Evolutionary conservation across 169 alveolate genomes (phyloP).

Genomic region (Toxoplasma gondii): DNA sequence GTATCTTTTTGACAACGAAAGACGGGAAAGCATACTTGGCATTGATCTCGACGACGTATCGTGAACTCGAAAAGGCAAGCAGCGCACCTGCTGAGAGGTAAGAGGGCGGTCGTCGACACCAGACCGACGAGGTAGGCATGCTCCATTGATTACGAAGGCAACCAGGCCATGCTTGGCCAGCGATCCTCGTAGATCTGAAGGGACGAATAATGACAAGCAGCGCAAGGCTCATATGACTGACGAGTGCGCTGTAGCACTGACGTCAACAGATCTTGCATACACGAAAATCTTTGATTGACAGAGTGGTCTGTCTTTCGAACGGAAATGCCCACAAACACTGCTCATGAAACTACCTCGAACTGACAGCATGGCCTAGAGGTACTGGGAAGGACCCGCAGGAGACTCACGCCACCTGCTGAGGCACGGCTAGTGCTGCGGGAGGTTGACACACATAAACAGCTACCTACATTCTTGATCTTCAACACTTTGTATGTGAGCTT

Average conservation of each 20-base stretch:
- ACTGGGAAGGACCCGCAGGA: no score
- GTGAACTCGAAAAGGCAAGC: not conserved
- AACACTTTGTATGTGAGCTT: conserved; percentile 53
- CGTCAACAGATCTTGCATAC: not conserved
- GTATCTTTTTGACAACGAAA: no score
- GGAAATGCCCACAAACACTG: not conserved
- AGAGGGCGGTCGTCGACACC: conserved; percentile 76
- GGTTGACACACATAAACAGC: no score
- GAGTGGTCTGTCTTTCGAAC: not conserved
- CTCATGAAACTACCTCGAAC: no score
- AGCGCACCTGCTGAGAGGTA: conserved; percentile 46
- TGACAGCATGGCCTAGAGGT: no score
- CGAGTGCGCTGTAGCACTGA: not conserved
- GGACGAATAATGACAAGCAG: not conserved
- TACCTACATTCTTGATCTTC: conserved; percentile 67
- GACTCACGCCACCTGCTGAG: no score
- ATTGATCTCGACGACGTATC: no score
- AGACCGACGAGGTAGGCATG: conserved; percentile 78
- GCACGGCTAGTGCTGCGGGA: no score
- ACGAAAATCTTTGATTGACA: not conserved
- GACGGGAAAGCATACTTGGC: no score
- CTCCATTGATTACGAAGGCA: conserved; percentile 82
- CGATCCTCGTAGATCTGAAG: conserved; percentile 67
- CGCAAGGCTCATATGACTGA: not conserved
- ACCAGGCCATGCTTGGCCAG: conserved; percentile 72